phyloP scores from a whole-genome alignment of 2,329 filamentous ascomycete genomes.

The Fusarium sp. region DNA sequence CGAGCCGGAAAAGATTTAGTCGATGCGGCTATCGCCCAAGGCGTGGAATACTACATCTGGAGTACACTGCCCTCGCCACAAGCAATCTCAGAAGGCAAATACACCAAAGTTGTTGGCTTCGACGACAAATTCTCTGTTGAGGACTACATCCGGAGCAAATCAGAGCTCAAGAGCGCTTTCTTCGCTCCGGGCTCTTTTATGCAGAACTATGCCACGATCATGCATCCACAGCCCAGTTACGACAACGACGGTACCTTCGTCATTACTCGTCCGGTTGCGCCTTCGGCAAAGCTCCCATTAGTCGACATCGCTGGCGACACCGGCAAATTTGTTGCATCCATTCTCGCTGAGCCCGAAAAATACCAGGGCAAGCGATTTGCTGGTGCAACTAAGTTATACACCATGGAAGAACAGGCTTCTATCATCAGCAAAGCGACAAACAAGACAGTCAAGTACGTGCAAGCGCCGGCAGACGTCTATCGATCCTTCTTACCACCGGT shows the following conservation, averaged over 20 bases:
- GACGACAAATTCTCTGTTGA: background rate
- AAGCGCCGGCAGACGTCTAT: background rate
- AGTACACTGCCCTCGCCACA: background rate
- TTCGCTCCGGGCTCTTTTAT: background rate
- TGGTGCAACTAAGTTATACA: background rate
- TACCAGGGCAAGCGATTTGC: background rate
- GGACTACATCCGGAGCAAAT: background rate
- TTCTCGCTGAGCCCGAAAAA: background rate
- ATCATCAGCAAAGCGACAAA: background rate
- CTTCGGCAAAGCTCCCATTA: background rate
- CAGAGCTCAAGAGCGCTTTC: background rate
- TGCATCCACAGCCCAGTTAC: background rate
- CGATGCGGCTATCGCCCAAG: background rate
- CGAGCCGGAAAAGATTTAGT: background rate
- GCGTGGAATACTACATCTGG: background rate
- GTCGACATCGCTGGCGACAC: background rate
- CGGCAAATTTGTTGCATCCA: background rate
- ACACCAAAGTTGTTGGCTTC: background rate
- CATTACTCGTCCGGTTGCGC: background rate
- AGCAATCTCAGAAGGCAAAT: background rate
- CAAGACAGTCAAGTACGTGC: background rate
- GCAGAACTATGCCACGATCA: background rate
- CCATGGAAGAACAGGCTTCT: background rate
- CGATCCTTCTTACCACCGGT: background rate
- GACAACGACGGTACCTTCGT: background rate